Evolutionary conservation across 2,329 filamentous ascomycete genomes (phyloP).

Genomic region (Diplodia scrobiculata): DNA sequence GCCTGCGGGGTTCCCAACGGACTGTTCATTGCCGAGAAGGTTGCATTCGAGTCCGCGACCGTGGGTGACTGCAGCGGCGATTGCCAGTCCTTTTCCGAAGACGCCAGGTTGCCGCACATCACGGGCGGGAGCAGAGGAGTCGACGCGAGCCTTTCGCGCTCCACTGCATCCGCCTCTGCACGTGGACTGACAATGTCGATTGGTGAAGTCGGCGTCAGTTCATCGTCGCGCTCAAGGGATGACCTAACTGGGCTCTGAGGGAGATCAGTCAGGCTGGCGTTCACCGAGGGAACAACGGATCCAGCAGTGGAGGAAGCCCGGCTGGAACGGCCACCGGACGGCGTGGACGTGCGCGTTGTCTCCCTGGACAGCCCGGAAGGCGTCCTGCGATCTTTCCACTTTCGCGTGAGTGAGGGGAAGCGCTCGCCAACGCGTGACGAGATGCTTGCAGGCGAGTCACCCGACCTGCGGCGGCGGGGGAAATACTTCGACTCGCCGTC

Average conservation of each 20-base stretch:
- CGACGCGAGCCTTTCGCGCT: slow-evolving; percentile 66
- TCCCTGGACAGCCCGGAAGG: slow-evolving; percentile 34
- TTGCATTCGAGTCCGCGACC: slow-evolving; percentile 62
- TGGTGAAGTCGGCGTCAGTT: slow-evolving; percentile 35
- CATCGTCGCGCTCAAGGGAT: slow-evolving; percentile 10
- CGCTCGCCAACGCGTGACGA: slow-evolving; percentile 67
- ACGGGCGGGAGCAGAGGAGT: slow-evolving; percentile 85
- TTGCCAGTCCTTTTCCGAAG: slow-evolving; percentile 60
- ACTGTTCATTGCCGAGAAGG: slow-evolving; percentile 49
- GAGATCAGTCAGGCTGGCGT: slow-evolving; percentile 37
- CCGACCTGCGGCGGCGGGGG: slow-evolving; percentile 60
- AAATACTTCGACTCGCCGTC: slow-evolving; percentile 56
- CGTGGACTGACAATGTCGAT: slow-evolving; percentile 49
- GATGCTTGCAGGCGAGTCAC: slow-evolving; percentile 63
- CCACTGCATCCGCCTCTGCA: slow-evolving; percentile 51
- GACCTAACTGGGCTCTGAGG: slow-evolving; percentile 34
- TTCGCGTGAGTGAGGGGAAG: slow-evolving; percentile 57
- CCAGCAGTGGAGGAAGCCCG: slow-evolving; percentile 76
- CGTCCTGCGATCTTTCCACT: slow-evolving; percentile 54
- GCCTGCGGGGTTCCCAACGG: slow-evolving; percentile 55
- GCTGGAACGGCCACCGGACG: slow-evolving; percentile 68
- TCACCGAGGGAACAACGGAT: slow-evolving; percentile 52
- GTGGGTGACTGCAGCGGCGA: slow-evolving; percentile 87
- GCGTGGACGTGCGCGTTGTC: slow-evolving; percentile 33
- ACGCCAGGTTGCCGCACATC: slow-evolving; percentile 61